A percentile compares a stretch with the other conserved stretches of the same genome.
These are phyloP conservation scores for Chrysoporthe austroafricana DNA, from an alignment of 2,329 filamentous ascomycete species.

Conservation along the genomic window DNA sequence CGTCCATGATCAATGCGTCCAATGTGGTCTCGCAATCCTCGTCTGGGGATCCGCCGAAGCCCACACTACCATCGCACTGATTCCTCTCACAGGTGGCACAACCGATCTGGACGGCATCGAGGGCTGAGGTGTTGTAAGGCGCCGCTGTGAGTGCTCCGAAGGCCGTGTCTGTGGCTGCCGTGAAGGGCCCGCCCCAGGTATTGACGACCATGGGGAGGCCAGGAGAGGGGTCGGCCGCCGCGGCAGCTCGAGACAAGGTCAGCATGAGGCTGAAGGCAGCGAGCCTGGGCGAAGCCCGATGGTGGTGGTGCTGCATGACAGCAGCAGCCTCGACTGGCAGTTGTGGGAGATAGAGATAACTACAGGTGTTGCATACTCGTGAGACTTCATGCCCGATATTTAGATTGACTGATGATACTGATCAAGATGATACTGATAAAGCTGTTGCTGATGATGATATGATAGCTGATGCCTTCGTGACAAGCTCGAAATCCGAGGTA, in stretches of 20 bases:
- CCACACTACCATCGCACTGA: slow-evolving; percentile 59
- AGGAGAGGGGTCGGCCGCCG: slow-evolving; percentile 36
- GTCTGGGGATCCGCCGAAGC: slow-evolving; percentile 58
- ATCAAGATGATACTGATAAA: too few species aligned
- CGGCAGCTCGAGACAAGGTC: neutral
- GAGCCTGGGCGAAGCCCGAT: slow-evolving; percentile 24
- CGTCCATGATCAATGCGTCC: slow-evolving; percentile 64
- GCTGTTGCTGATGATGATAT: too few species aligned
- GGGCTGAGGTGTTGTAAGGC: slow-evolving; percentile 36
- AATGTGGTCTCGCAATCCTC: slow-evolving; percentile 62
- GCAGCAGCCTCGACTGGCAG: neutral
- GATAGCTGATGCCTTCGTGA: too few species aligned
- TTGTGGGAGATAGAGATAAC: too few species aligned
- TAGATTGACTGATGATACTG: neutral
- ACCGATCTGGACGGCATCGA: slow-evolving; percentile 57
- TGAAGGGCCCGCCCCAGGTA: slow-evolving; percentile 59
- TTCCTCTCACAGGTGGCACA: slow-evolving; percentile 55
- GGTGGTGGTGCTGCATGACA: slow-evolving; percentile 22
- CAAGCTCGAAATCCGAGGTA: neutral
- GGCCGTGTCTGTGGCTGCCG: slow-evolving; percentile 55
- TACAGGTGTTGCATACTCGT: neutral
- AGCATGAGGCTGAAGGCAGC: slow-evolving; percentile 22
- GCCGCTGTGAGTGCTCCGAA: slow-evolving; percentile 42
- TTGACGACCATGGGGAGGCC: slow-evolving; percentile 56
- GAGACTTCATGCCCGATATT: neutral